Base-by-base conservation (phyloP, 148 eudicot genomes). In the Rhododendron vialii region DNA sequence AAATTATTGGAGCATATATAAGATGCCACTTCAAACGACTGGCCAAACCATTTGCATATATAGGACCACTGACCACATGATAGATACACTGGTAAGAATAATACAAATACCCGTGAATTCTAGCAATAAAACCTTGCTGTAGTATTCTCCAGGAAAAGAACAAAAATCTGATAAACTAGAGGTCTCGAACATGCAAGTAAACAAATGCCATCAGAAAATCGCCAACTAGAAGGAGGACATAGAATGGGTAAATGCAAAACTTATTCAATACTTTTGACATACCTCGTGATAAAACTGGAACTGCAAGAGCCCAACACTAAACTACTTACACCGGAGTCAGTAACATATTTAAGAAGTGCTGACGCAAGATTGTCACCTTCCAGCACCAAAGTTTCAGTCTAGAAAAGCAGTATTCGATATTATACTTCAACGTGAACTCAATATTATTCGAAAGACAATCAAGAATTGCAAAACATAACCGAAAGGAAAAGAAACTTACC, bases 251-350 rank as follows among this genome's bases (percentile, higher is more conserved):
- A 84, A 30, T 51, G 17, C 43, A 86, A 15, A 53, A 75, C 48
- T 26, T 53, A 69, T 55, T 38, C 59, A 57, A 20, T 78, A 59
- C 35, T 78, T 26, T 28, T 1, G 33, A 84, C 85, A 71, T 92
- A 93, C 98, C 98, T 92, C 82, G 86, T 76, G 47, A 92, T 87
- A 36, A 89, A 92, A 83, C 88, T 90, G 33, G 92, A 63, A 55
- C 22, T 55, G 61, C 61, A 55, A n/a, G 98, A 96, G 28, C 98
- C 98, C 88, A 96, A 79, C 20, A 96, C 98, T 84, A 96, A 90
- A 86, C 91, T 93, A 86, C 86, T 89, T 26, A 91, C 84, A 80
- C 87, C 81, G 1, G 94, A 90, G 79, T 90, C 90, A 33, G 77
- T 84, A 57, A 92, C 86, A 87, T 92, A 93, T 28, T 87, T 89